Evolutionary conservation across 2,329 filamentous ascomycete genomes (phyloP).

Genomic region (Epichloe scottii): DNA sequence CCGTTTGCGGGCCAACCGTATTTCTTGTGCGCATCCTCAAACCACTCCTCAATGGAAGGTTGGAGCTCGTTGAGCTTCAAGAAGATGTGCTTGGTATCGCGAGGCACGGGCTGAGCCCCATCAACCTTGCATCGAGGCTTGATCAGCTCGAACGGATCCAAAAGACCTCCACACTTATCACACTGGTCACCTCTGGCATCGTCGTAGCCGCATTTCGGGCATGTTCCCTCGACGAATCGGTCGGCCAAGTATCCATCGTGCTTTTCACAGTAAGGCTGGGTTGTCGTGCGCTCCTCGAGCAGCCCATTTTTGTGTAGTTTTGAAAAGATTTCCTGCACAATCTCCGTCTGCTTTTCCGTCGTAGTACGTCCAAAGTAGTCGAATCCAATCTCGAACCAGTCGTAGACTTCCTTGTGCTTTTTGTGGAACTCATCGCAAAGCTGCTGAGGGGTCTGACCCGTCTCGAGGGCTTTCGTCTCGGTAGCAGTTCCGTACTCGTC

Average conservation of each 20-base stretch:
- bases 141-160: slow-evolving; percentile 63
- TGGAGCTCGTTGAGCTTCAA: slow-evolving; percentile 78
- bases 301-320: slow-evolving; percentile 83
- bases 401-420: slow-evolving; percentile 81
- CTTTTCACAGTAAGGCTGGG: slow-evolving; percentile 79
- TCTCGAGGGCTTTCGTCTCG: slow-evolving; percentile 88
- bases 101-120: slow-evolving; percentile 63
- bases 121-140: slow-evolving; percentile 90
- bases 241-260: slow-evolving; percentile 72
- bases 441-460: slow-evolving; percentile 67
- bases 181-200: slow-evolving; percentile 65
- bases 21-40: slow-evolving; percentile 57
- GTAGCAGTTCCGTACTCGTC: slow-evolving; percentile 96
- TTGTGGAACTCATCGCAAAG: slow-evolving; percentile 89
- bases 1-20: slow-evolving; percentile 69
- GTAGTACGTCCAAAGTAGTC: slow-evolving; percentile 92
- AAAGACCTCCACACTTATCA: slow-evolving; percentile 58
- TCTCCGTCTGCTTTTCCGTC: slow-evolving; percentile 77
- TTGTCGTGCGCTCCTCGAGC: slow-evolving; percentile 74
- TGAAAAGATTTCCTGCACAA: slow-evolving; percentile 82
- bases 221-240: slow-evolving; percentile 71
- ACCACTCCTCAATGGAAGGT: slow-evolving; percentile 65
- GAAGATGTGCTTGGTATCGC: slow-evolving; percentile 83
- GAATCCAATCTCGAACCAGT: slow-evolving; percentile 93
- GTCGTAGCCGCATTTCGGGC: slow-evolving; percentile 58